Percentiles rank a stretch among this genome's conserved stretches.
These are phyloP conservation scores for Triticum timopheevii DNA, from an alignment of 176 grass and related monocot genomes.

Conservation along the genomic window DNA sequence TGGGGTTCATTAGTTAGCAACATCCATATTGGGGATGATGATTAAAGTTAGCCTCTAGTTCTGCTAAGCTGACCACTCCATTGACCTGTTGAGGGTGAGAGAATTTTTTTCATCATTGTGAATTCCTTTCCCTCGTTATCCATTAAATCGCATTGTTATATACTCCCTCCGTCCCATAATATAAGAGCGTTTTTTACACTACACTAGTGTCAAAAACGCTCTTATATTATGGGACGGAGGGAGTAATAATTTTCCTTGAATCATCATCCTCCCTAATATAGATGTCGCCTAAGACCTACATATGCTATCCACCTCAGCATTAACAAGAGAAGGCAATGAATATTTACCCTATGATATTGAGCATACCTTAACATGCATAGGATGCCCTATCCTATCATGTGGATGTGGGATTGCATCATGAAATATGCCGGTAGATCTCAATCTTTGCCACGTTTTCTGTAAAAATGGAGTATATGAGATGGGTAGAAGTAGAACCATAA, in stretches of 20 bases:
- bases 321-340: background rate
- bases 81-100: background rate
- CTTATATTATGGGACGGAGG: no score
- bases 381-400: constrained; percentile 60
- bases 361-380: constrained; percentile 91
- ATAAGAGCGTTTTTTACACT: no score
- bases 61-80: background rate
- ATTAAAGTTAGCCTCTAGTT: background rate
- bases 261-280: background rate
- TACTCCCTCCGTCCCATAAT: no score
- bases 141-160: background rate
- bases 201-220: no score
- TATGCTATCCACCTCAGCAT: background rate
- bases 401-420: constrained; percentile 81
- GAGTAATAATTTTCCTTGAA: background rate
- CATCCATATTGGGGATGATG: background rate
- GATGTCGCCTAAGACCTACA: background rate
- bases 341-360: constrained; percentile 4
- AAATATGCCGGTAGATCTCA: constrained; percentile 64
- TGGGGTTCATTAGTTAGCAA: constrained; percentile 8
- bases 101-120: background rate
- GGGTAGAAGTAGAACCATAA: background rate
- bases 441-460: constrained; percentile 90
- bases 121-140: background rate
- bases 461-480: constrained; percentile 25